Conservation (phyloP, 1,284 basidiomycete genomes). For the Ganoderma multipileum region DNA sequence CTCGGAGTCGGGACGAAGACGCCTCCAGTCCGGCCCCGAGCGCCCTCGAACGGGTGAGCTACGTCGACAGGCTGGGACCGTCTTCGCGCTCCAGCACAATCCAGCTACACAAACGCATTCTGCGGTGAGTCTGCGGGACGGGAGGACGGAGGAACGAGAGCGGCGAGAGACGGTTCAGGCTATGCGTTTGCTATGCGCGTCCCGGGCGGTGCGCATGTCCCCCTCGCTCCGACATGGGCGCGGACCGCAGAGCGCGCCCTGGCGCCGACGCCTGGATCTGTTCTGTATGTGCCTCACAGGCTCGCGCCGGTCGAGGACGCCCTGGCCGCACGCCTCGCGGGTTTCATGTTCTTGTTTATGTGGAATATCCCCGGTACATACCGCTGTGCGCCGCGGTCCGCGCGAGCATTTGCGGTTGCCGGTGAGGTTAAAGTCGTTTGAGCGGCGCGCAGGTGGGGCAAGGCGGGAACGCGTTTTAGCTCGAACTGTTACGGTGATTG, state of each 20-base stretch:
- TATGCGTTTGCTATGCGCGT: background rate
- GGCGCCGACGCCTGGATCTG: background rate
- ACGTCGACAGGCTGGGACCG: background rate
- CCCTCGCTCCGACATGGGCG: background rate
- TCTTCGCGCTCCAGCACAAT: background rate
- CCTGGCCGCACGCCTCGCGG: background rate
- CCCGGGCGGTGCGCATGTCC: background rate
- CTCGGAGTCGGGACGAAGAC: background rate
- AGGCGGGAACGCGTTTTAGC: background rate
- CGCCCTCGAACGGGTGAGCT: background rate
- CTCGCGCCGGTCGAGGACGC: background rate
- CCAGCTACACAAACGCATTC: background rate
- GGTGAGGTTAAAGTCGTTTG: background rate
- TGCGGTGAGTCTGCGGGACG: background rate
- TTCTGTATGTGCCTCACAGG: background rate
- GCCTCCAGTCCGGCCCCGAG: background rate
- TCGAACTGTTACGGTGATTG: background rate
- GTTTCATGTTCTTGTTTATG: background rate
- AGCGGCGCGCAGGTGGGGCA: background rate
- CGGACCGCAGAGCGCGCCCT: background rate
- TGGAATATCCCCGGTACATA: background rate
- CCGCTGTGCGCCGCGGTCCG: background rate
- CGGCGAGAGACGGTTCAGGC: background rate
- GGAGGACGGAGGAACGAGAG: background rate
- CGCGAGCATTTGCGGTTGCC: background rate